Evolutionary conservation across 1,139 yeast species (phyloP).

Genomic region (Blastobotrys aristatus): DNA sequence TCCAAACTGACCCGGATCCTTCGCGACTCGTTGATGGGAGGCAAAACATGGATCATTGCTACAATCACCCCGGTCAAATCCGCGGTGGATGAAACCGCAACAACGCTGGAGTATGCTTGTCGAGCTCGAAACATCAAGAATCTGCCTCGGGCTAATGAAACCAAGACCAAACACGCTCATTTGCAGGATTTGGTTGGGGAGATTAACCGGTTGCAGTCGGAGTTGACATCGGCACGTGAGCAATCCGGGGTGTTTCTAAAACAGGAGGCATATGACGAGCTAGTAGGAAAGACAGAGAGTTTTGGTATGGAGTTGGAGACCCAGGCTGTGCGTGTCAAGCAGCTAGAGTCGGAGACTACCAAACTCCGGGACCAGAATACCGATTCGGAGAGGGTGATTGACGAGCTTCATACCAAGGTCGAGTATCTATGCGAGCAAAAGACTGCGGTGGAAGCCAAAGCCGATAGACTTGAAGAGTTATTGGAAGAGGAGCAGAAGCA

Average conservation of each 20-base stretch:
- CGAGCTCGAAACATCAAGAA: slow-evolving; percentile 73
- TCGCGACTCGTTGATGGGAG: slow-evolving; percentile 83
- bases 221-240: slow-evolving; percentile 55
- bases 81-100: slow-evolving; percentile 70
- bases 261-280: slow-evolving; percentile 40
- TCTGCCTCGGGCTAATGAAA: slow-evolving; percentile 60
- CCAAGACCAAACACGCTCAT: slow-evolving; percentile 46
- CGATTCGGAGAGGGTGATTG: slow-evolving; percentile 18
- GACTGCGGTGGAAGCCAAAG: neutral
- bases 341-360: slow-evolving; percentile 35
- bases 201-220: slow-evolving; percentile 54
- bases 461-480: neutral
- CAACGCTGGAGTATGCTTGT: slow-evolving; percentile 80
- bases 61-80: slow-evolving; percentile 76
- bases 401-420: slow-evolving; percentile 27
- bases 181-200: slow-evolving; percentile 49
- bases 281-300: slow-evolving; percentile 43
- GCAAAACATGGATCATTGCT: slow-evolving; percentile 75
- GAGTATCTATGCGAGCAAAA: slow-evolving; percentile 18
- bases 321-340: slow-evolving; percentile 38
- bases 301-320: slow-evolving; percentile 39
- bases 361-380: no score
- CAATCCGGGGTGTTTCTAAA: slow-evolving; percentile 52
- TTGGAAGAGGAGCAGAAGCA: no score
- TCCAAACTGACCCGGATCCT: slow-evolving; percentile 73